Conservation (phyloP, 2,329 filamentous ascomycete genomes). For the Neobulgaria alba region DNA sequence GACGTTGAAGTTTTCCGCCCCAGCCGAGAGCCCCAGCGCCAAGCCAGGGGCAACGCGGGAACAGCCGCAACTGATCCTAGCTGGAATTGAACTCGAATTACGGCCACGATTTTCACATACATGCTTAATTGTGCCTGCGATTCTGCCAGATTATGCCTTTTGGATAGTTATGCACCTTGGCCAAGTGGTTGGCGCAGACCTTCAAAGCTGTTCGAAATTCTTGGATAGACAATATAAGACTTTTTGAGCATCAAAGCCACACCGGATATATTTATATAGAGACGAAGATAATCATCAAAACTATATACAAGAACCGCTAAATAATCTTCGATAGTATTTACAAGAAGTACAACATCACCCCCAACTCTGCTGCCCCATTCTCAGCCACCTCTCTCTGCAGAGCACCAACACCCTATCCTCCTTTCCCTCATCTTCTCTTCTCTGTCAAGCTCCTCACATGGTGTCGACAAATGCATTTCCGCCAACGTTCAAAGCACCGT, state of each 20-base stretch:
- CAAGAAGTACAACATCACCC: neutral
- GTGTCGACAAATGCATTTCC: neutral
- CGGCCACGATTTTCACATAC: neutral
- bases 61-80: neutral
- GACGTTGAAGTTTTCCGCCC: too few relatives aligned
- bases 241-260: neutral
- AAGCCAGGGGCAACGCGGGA: too few relatives aligned
- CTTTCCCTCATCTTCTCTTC: neutral
- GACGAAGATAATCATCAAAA: neutral
- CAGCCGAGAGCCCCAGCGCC: too few relatives aligned
- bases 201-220: neutral
- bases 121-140: neutral
- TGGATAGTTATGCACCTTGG: neutral
- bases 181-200: neutral
- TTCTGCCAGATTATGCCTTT: neutral
- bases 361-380: neutral
- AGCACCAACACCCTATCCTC: neutral
- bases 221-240: neutral
- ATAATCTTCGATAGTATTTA: neutral
- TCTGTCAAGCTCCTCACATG: neutral
- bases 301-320: neutral
- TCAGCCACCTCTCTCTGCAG: neutral
- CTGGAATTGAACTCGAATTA: neutral
- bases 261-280: too few relatives aligned
- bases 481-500: neutral